These are phyloP conservation scores for Fusarium newnesense DNA, from an alignment of 2,329 filamentous ascomycete genomes.

Conservation along the genomic window DNA sequence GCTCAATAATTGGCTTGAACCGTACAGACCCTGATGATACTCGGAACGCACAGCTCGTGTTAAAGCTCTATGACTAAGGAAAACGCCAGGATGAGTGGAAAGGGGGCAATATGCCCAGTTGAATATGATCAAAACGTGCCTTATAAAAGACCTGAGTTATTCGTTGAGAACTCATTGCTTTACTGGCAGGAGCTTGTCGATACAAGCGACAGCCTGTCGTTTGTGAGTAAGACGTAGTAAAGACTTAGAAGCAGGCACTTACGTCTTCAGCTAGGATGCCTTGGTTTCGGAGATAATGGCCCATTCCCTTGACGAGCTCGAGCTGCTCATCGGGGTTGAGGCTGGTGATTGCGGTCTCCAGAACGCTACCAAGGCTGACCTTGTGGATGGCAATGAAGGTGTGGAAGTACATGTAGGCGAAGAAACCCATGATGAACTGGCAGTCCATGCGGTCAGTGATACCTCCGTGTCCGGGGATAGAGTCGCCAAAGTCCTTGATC, in stretches of 20 bases:
- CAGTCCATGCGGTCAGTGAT: conserved; percentile 99
- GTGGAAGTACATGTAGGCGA: conserved; percentile 98
- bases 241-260: conserved; percentile 18
- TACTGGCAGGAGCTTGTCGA: conserved; percentile 40
- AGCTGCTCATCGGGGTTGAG: conserved; percentile 88
- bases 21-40: conserved; percentile 8
- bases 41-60: conserved; percentile 4
- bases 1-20: conserved; percentile 18
- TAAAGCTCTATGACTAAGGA: conserved; percentile 18
- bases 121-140: conserved; percentile 31
- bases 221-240: conserved; percentile 4
- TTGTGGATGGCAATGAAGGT: conserved; percentile 94
- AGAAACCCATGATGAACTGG: conserved; percentile 99
- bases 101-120: conserved; percentile 12
- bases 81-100: conserved; percentile 34
- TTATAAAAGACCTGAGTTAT: conserved; percentile 2
- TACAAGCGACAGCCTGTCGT: conserved; percentile 40
- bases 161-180: conserved; percentile 34
- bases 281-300: conserved; percentile 73
- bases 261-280: conserved; percentile 55
- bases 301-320: conserved; percentile 76
- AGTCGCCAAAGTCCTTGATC: conserved; percentile 99
- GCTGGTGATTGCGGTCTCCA: conserved; percentile 93
- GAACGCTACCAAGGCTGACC: conserved; percentile 83
- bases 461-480: conserved; percentile 95